phyloP scores from a whole-genome alignment of 192 early-diverging fungal genomes.

The Phycomyces blakesleeanus region DNA sequence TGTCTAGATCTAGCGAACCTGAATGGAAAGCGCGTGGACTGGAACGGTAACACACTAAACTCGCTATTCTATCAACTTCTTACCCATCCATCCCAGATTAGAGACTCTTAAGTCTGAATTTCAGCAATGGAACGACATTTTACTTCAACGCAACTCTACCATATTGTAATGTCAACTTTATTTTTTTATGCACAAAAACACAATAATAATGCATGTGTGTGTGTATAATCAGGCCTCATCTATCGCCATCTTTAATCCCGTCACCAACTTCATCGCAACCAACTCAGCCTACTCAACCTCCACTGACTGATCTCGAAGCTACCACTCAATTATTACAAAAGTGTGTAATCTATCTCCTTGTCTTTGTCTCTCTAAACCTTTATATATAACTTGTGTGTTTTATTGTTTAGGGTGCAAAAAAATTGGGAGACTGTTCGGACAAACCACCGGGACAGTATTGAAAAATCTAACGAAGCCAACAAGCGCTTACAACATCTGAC shows the following conservation, averaged over 20 bases:
- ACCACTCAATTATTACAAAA: too few species aligned
- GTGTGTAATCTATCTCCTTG: too few species aligned
- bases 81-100: background rate
- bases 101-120: background rate
- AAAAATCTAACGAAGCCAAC: background rate
- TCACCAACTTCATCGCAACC: too few species aligned
- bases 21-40: background rate
- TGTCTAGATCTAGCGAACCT: background rate
- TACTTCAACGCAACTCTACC: background rate
- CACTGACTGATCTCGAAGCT: too few species aligned
- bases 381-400: too few species aligned
- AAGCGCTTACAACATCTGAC: background rate
- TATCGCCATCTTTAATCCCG: too few species aligned
- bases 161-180: background rate
- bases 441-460: background rate
- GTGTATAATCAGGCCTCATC: too few species aligned
- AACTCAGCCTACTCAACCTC: too few species aligned
- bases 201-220: too few species aligned
- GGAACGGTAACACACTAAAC: background rate
- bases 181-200: background rate
- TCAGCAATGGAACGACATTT: background rate
- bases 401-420: background rate
- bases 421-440: background rate
- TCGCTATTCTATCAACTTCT: background rate
- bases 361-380: too few species aligned